A percentile compares a stretch with the other conserved stretches of the same genome.
Evolutionary conservation across 768 basidiomycete genomes (phyloP).

Genomic region (Tricholoma furcatifolium): DNA sequence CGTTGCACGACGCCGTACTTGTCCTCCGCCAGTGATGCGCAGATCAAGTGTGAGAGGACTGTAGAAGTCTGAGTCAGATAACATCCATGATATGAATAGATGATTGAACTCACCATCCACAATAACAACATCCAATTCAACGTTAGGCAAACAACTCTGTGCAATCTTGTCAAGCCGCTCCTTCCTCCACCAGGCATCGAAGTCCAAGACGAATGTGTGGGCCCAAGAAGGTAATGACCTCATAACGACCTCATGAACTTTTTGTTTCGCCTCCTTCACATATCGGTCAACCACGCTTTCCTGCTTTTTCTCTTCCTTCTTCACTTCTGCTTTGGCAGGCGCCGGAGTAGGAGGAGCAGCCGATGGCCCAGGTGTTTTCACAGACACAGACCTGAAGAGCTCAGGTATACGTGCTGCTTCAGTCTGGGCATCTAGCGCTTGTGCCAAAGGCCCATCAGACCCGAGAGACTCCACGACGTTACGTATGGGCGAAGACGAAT

Average conservation of each 20-base stretch:
- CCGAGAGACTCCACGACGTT: constrained; percentile 57
- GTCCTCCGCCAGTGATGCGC: constrained; percentile 78
- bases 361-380: constrained; percentile 20
- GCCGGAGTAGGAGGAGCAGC: constrained; percentile 6
- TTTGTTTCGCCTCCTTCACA: not conserved
- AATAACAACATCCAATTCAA: constrained; percentile 60
- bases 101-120: constrained; percentile 51
- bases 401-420: constrained; percentile 37
- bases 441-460: constrained; percentile 55
- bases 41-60: constrained; percentile 69
- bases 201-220: not conserved
- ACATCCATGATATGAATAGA: not conserved
- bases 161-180: constrained; percentile 35
- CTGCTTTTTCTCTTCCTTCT: constrained; percentile 21
- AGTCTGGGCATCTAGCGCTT: constrained; percentile 47
- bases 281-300: constrained; percentile 1
- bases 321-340: constrained; percentile 1
- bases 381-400: constrained; percentile 46
- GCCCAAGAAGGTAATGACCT: constrained; percentile 1
- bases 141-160: constrained; percentile 21
- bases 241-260: not conserved
- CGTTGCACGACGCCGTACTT: constrained; percentile 81
- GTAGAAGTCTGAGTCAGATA: constrained; percentile 3
- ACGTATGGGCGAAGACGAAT: constrained; percentile 44
- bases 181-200: constrained; percentile 53